A percentile compares a stretch with the other conserved stretches of the same genome.
Conservation (phyloP, 805 yeast genomes). For the Ogataea kodamae region DNA sequence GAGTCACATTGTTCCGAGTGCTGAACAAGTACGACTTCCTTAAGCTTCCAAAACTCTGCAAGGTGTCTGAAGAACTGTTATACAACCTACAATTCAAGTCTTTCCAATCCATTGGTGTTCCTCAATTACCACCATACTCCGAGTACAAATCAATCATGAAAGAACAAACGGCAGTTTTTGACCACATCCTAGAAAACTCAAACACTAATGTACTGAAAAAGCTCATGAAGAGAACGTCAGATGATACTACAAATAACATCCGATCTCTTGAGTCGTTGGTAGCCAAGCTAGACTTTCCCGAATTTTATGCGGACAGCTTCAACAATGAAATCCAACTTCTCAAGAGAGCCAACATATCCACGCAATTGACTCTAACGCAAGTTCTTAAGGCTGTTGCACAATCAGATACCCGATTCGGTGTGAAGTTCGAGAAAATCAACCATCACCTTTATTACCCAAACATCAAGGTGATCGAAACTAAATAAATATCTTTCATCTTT, state of each 20-base stretch:
- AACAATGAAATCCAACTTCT: conserved; percentile 13
- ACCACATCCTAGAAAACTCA: conserved; percentile 9
- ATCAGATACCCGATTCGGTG: conserved; percentile 9
- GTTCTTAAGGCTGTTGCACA: conserved; percentile 17
- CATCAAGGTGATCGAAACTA: conserved; percentile 21
- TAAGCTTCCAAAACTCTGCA: conserved; percentile 28
- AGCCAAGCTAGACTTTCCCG: conserved; percentile 9
- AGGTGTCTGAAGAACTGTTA: conserved; percentile 33
- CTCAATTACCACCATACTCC: conserved; percentile 53
- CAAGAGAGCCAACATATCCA: conserved; percentile 31
- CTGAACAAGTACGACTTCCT: conserved; percentile 24
- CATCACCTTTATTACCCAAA: conserved; percentile 49
- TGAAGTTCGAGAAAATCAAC: conserved; percentile 31
- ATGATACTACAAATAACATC: conserved; percentile 15
- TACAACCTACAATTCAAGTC: conserved; percentile 71
- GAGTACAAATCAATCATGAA: conserved; percentile 29
- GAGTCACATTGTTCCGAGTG: conserved; percentile 25
- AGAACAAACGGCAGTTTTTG: conserved; percentile 18
- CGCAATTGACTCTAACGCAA: conserved; percentile 21
- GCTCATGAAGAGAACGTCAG: conserved; percentile 15
- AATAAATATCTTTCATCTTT: conserved; percentile 1
- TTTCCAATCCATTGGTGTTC: conserved; percentile 76
- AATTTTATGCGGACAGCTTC: conserved; percentile 8
- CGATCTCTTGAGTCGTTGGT: conserved; percentile 8
- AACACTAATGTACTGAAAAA: conserved; percentile 14